Evolutionary conservation across 768 basidiomycete species (phyloP).

Genomic region (Omphalotus guepiniiformis): DNA sequence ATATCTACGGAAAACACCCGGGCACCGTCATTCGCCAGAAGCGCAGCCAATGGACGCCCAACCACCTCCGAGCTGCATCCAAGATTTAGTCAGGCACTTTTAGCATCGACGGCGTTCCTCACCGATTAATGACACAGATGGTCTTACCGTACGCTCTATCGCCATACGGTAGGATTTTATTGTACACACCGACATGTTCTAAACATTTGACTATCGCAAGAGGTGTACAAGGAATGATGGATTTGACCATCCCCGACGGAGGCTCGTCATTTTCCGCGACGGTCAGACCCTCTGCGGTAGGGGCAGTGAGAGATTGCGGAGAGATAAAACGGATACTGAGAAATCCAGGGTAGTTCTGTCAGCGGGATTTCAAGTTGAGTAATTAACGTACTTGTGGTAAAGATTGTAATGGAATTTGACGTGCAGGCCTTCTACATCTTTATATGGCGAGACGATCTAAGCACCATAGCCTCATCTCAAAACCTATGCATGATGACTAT

Average conservation of each 20-base stretch:
- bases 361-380: not conserved
- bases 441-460: conserved; percentile 89
- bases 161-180: conserved; percentile 86
- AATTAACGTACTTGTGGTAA: conserved; percentile 77
- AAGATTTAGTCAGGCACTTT: conserved; percentile 4
- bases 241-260: conserved; percentile 87
- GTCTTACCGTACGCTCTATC: conserved; percentile 93
- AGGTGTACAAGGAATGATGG: conserved; percentile 95
- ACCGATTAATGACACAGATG: conserved; percentile 94
- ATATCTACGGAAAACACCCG: conserved; percentile 94
- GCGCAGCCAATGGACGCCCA: conserved; percentile 91
- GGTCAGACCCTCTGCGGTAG: conserved; percentile 34
- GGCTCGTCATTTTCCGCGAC: conserved; percentile 53
- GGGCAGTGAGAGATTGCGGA: conserved; percentile 60
- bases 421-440: conserved; percentile 97
- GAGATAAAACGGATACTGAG: conserved; percentile 90
- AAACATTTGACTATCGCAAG: conserved; percentile 95
- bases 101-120: conserved; percentile 6
- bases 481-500: not conserved
- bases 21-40: conserved; percentile 95
- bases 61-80: conserved; percentile 90
- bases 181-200: conserved; percentile 90
- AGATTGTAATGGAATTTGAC: conserved; percentile 94
- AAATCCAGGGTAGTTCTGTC: conserved; percentile 1
- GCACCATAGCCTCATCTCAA: not conserved